Evolutionary conservation across 352 stramenopile genomes (phyloP).

Genomic region (Phytophthora sansomeana): DNA sequence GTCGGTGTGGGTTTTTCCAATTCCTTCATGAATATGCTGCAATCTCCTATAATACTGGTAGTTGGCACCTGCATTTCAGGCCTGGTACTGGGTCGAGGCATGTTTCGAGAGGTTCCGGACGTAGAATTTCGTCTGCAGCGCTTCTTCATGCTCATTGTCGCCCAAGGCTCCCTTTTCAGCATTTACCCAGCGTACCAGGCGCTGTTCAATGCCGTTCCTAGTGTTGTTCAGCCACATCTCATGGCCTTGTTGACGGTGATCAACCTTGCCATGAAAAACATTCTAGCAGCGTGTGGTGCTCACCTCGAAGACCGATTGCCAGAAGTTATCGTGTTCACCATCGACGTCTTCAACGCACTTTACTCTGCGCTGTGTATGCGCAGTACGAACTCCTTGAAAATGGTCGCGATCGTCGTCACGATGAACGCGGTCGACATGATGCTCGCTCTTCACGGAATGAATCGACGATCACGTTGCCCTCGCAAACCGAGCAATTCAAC

Average conservation of each 20-base stretch:
- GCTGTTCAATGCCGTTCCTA: slow-evolving; percentile 24
- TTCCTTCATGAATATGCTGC: slow-evolving; percentile 45
- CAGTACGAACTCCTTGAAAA: slow-evolving; percentile 37
- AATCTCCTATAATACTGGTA: slow-evolving; percentile 19
- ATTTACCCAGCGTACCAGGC: slow-evolving; percentile 44
- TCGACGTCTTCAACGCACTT: slow-evolving; percentile 53
- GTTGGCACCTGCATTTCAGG: slow-evolving; percentile 8
- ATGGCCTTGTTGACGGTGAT: slow-evolving; percentile 39
- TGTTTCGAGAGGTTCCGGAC: slow-evolving; percentile 20
- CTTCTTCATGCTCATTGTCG: slow-evolving; percentile 36
- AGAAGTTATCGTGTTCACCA: slow-evolving; percentile 45
- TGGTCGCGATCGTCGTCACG: slow-evolving; percentile 26
- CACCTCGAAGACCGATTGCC: slow-evolving; percentile 41
- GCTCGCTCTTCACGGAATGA: slow-evolving; percentile 38
- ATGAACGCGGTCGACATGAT: slow-evolving; percentile 25
- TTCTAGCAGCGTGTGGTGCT: slow-evolving; percentile 30
- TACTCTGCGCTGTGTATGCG: slow-evolving; percentile 47
- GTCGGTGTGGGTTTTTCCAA: slow-evolving; percentile 31
- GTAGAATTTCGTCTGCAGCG: slow-evolving; percentile 30
- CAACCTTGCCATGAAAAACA: slow-evolving; percentile 45
- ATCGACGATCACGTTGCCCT: slow-evolving; percentile 23
- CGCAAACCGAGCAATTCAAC: slow-evolving; percentile 18
- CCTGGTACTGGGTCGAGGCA: slow-evolving; percentile 16
- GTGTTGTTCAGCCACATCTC: slow-evolving; percentile 16
- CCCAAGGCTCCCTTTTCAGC: slow-evolving; percentile 29